These are phyloP conservation scores for Terfezia boudieri DNA, from an alignment of 495 filamentous ascomycete species.

Conservation along the genomic window DNA sequence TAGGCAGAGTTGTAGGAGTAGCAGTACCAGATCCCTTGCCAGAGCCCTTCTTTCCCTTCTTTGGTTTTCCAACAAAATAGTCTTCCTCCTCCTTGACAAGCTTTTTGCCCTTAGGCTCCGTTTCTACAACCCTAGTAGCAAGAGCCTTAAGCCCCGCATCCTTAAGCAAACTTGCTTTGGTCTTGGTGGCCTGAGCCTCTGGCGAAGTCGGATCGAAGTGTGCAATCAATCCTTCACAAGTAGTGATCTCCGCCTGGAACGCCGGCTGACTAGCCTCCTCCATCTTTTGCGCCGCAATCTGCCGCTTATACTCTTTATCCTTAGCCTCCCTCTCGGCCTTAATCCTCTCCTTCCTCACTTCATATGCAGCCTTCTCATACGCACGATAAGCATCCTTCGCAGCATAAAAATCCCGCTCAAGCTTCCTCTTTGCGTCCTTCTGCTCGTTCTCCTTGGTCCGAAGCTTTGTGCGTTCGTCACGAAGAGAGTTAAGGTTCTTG, in stretches of 20 bases:
- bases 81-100: conserved; percentile 72
- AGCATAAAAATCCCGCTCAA: conserved; percentile 70
- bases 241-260: conserved; percentile 74
- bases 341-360: conserved; percentile 45
- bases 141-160: conserved; percentile 47
- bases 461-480: conserved; percentile 69
- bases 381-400: conserved; percentile 52
- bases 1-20: conserved; percentile 20
- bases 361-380: conserved; percentile 51
- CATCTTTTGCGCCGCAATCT: conserved; percentile 56
- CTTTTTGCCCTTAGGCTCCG: conserved; percentile 52
- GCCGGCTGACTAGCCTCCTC: conserved; percentile 79
- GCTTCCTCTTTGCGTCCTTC: conserved; percentile 49
- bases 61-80: conserved; percentile 71
- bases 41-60: conserved; percentile 64
- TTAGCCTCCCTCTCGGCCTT: conserved; percentile 57
- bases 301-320: conserved; percentile 50
- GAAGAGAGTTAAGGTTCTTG: conserved; percentile 64
- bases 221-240: conserved; percentile 60
- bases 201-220: conserved; percentile 69
- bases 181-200: conserved; percentile 37
- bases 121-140: conserved; percentile 60
- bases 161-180: conserved; percentile 25
- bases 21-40: conserved; percentile 33
- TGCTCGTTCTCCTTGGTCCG: conserved; percentile 66